These are phyloP conservation scores for Arthrinium phaeospermum DNA, from an alignment of 2,329 filamentous ascomycete species.

Conservation along the genomic window DNA sequence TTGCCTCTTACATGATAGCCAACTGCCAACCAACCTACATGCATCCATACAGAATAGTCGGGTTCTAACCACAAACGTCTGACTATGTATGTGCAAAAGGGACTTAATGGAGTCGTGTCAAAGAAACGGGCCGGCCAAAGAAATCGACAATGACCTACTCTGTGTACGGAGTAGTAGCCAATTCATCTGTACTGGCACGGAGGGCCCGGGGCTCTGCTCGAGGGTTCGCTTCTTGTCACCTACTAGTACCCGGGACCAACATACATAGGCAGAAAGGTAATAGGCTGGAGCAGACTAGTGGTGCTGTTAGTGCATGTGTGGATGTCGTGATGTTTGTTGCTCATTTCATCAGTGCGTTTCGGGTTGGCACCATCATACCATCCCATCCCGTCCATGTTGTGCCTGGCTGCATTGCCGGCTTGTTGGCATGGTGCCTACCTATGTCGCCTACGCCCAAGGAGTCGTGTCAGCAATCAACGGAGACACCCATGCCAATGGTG, in stretches of 20 bases:
- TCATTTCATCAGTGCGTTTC: slow-evolving; percentile 14
- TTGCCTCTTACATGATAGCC: not conserved
- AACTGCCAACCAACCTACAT: not conserved
- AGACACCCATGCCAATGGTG: not conserved
- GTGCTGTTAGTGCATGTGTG: not conserved
- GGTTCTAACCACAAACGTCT: not conserved
- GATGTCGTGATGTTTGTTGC: slow-evolving; percentile 8
- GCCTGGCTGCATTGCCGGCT: not conserved
- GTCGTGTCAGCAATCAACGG: not conserved
- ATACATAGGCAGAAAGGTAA: not conserved
- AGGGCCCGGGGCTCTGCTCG: not conserved
- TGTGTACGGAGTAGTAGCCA: not conserved
- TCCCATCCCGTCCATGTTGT: not conserved
- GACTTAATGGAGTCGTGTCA: not conserved
- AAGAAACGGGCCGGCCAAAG: not conserved
- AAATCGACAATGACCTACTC: not conserved
- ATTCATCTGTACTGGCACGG: not conserved
- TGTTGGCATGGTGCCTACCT: not conserved
- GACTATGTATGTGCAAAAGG: not conserved
- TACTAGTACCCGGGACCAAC: not conserved
- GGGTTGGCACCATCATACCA: slow-evolving; percentile 2
- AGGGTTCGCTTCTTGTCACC: no score
- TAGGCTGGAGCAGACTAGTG: not conserved
- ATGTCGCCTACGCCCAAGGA: not conserved
- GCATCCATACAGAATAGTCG: not conserved